Conservation (phyloP, 768 basidiomycete species). For the Tylopilus vinaceipallidus region DNA sequence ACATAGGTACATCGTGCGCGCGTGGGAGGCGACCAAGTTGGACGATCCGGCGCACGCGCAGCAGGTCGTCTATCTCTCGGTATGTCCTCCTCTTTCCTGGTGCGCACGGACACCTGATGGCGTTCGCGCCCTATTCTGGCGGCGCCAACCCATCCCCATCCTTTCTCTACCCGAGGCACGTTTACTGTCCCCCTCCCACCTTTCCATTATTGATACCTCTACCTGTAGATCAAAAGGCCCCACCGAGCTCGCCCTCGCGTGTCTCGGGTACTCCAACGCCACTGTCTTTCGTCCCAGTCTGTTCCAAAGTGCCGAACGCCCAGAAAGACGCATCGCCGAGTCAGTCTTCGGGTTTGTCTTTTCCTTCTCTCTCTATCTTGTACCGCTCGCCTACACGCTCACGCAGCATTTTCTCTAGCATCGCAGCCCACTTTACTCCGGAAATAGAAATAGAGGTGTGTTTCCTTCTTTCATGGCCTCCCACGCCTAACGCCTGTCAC, state of each 20-base stretch:
- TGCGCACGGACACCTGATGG: neutral
- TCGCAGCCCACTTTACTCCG: slow-evolving; percentile 38
- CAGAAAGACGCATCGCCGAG: slow-evolving; percentile 41
- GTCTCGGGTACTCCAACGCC: slow-evolving; percentile 66
- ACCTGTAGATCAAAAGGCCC: slow-evolving; percentile 75
- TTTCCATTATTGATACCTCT: too few species aligned
- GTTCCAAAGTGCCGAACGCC: slow-evolving; percentile 48
- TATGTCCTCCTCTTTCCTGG: neutral
- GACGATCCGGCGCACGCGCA: slow-evolving; percentile 47
- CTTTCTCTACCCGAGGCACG: slow-evolving; percentile 52
- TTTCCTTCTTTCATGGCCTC: neutral
- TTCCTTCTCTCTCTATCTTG: neutral
- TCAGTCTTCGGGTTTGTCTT: slow-evolving; percentile 40
- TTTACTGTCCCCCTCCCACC: too few species aligned
- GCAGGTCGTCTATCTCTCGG: slow-evolving; percentile 69
- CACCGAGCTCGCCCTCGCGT: slow-evolving; percentile 67
- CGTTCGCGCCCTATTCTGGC: slow-evolving; percentile 38
- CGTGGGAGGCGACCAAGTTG: slow-evolving; percentile 61
- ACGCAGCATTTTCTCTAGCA: slow-evolving; percentile 36
- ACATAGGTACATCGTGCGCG: slow-evolving; percentile 68
- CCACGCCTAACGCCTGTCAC: neutral
- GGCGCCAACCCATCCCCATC: slow-evolving; percentile 49
- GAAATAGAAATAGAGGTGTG: slow-evolving; percentile 46
- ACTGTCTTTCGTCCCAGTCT: slow-evolving; percentile 65
- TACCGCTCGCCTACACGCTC: neutral